Conservation (phyloP, 1,284 basidiomycete species). For the Trametes pubescens region DNA sequence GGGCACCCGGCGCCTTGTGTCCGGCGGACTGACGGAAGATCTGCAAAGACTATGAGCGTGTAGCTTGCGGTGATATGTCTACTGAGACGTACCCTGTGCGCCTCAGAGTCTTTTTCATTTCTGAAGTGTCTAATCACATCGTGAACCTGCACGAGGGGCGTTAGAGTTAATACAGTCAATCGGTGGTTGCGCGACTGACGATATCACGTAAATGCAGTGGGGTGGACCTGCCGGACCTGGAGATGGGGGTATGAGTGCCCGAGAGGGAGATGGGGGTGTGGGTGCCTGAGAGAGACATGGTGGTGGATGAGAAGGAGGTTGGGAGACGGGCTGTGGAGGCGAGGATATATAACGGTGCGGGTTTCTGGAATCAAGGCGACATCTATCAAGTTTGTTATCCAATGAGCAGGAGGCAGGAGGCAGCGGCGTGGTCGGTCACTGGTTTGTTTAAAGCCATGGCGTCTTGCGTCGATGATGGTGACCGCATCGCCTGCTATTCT, state of each 20-base stretch:
- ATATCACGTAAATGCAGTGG: constrained; percentile 37
- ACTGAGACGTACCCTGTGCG: constrained; percentile 68
- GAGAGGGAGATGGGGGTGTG: constrained; percentile 8
- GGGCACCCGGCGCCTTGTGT: constrained; percentile 65
- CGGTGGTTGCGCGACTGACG: constrained; percentile 20
- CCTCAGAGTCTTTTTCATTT: constrained; percentile 84
- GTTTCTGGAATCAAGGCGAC: constrained; percentile 5
- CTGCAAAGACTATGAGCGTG: constrained; percentile 43
- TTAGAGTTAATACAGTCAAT: not conserved
- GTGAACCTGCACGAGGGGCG: constrained; percentile 43
- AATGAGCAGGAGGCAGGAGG: constrained; percentile 18
- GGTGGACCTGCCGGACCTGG: constrained; percentile 39
- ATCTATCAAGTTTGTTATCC: constrained; percentile 8
- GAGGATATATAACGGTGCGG: constrained; percentile 15
- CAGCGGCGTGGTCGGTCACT: constrained; percentile 11
- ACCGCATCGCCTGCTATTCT: constrained; percentile 23
- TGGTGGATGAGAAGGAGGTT: constrained; percentile 7
- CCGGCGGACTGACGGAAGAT: constrained; percentile 77
- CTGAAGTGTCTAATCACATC: constrained; percentile 54
- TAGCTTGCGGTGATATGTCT: not conserved
- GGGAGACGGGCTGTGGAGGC: not conserved
- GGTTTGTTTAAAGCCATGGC: not conserved
- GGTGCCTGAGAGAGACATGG: constrained; percentile 19
- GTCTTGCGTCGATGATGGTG: constrained; percentile 8
- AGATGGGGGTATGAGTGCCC: constrained; percentile 28